Evolutionary conservation across 1,139 yeast genomes (phyloP), one percentile per base, ranked within the genome.

Genomic region (Kurtzmaniella natalensis): DNA sequence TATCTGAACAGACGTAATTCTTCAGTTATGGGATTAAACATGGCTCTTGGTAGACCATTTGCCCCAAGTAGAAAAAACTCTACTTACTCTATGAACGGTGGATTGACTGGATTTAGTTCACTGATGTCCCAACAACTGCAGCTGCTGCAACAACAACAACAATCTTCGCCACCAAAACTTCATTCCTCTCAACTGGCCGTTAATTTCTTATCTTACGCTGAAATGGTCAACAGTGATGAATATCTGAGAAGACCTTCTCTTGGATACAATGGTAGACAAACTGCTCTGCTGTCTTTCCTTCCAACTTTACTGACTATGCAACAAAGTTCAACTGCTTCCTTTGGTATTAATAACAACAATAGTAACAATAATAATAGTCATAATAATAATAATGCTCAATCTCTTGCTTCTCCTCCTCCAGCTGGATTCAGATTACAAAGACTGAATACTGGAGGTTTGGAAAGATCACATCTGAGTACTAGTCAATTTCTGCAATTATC

Each of bases 201-300:
- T 27, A 75, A 79, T 31, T 84, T 84, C 54, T 82, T 78, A 51
- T 80, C 89, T 4, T 85, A 81, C 53, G 94, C 92, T 4, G 95
- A 85, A 47, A 72, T 85, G 70, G 71, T 84, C 41, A 72, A 66
- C 44, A 77, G 72, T 48, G 88, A 81, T 51, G 84, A 68, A 52
- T 62, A 60, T 40, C 61, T 72, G 26, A 70, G 81, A 51, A 70
- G 85, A 53, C 86, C 86, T 16, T 14, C 59, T 61, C 45, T 59
- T 56, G 33, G 58, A 53, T 28, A 5, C n/a, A 7, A 14, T 7
- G 19, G 19, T 7, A 26, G 18, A 26, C 34, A 31, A 17, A 51
- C 61, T 14, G 55, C 54, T 42, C 52, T 61, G 18, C 64, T 58
- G 32, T 60, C 62, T 3, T 38, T 49, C 10, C 46, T 57, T 14